Base-by-base conservation (phyloP, 805 yeast genomes). In the Ogataea methylovora region DNA sequence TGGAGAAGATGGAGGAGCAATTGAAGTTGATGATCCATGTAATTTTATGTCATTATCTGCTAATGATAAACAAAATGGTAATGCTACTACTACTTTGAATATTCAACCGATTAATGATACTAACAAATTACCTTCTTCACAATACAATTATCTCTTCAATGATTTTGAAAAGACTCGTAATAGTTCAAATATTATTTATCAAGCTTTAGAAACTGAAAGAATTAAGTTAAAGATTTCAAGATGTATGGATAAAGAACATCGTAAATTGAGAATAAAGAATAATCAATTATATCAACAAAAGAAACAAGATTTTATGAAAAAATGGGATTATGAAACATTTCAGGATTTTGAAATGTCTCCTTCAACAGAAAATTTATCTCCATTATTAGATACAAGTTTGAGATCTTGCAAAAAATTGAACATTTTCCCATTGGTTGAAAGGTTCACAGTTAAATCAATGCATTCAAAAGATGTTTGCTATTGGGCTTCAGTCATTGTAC, bases 401-500 rank as follows among this genome's bases (percentile, higher is more conserved):
- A 58, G 64, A 19, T 73, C 74, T 17, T 69, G 65, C 41, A 65
- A 67, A 36, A 58, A 60, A 35, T 60, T 79, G 20, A 86, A 90
- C 53, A 61, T 90, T 19, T 90, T 92, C 61, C 95, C 95, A 8
- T 60, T 90, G 44, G 97, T 90, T 25, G 98, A 90, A 56, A 79
- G 84, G 55, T 90, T 85, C 54, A 90, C 97, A 0, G 72, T 75
- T 14, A 69, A 69, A 36, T 66, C 71, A 34, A 61, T 67, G 30
- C 74, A 81, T 44, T 76, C 85, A 4, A 73, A 79, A 28, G 96
- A 88, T 45, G 76, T 87, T 67, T 80, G 83, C 45, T 87, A 88
- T 58, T 90, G 98, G 98, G 85, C 97, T 3, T 92, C 95, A 4
- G 95, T 90, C n/a, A 86, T 88, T 26, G 92, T 92, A 88, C 69